Base-by-base conservation (phyloP, 768 basidiomycete species). In the Psilocybe cubensis region DNA sequence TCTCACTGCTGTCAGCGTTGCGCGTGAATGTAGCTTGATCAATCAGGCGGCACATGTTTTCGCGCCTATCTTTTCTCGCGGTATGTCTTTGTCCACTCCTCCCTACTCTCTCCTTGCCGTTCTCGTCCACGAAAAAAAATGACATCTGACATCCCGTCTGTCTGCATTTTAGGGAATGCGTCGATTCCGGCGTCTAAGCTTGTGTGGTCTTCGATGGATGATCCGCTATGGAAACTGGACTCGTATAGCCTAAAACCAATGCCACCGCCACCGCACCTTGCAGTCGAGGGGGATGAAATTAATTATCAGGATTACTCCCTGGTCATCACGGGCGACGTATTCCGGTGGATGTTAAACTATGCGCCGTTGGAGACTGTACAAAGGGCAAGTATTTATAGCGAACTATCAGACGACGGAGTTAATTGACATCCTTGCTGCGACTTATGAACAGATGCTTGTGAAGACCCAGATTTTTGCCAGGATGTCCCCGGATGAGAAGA, bases 401-500 rank as follows among this genome's bases (percentile, higher is more conserved):
- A 5, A 31, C 21, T 20, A 1, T 2, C 48, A n/a, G n/a, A n/a
- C 28, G 17, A 31, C 28, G 43, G 17, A 20, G 35, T 21, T 28
- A 42, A 27, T 24, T 29, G 41, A 53, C 25, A 5, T 28, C 20
- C n/a, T 52, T 27, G 29, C 18, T 40, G n/a, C n/a, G 44, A 40
- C 47, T 31, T 6, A n/a, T n/a, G 21, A 11, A 56, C 53, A 98
- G 96, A 97, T 99, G 94, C 87, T 99, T 18, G 91, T 98, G 28
- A 96, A 96, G 72, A 87, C 96, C 1, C 93, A 97, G 70, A 88
- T 98, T 44, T 99, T 95, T 70, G 96, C 97, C 8, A 86, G 97
- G 21, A 98, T 99, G 97, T 99, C 97, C 8, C 97, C 97, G 0
- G 97, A 98, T 68, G 97, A 98, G 78, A 99, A 99, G 76, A 96